phyloP scores from a whole-genome alignment of 305 asterid species.

The Solanum hybrid region DNA sequence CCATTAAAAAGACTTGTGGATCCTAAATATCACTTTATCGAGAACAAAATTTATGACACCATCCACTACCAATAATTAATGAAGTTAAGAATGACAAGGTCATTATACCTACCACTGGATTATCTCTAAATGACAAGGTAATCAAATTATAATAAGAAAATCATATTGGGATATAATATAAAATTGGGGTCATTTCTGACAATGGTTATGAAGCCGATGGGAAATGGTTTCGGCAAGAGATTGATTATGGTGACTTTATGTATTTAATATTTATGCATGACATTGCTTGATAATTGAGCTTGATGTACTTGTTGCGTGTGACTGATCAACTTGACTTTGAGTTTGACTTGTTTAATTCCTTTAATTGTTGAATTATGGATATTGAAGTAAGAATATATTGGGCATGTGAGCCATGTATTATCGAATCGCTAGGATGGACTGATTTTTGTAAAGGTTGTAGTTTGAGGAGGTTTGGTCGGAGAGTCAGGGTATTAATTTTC shows the following conservation, averaged over 20 bases:
- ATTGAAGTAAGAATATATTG: not conserved
- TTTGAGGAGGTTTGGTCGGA: not conserved
- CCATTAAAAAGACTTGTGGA: not conserved
- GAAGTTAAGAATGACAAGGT: not conserved
- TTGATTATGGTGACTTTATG: not conserved
- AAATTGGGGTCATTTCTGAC: not conserved
- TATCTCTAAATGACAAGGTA: not conserved
- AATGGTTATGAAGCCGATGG: not conserved
- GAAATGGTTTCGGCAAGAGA: not conserved
- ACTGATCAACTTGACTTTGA: not conserved
- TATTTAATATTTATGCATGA: not conserved
- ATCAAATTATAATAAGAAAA: not conserved
- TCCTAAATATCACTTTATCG: not conserved
- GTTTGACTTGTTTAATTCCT: not conserved
- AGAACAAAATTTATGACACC: not conserved
- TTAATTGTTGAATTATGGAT: not conserved
- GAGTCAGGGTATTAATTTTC: not conserved
- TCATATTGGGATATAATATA: not conserved
- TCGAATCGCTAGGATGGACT: not conserved
- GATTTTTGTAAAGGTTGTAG: not conserved
- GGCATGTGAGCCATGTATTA: not conserved
- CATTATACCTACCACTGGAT: not conserved
- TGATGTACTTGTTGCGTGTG: not conserved
- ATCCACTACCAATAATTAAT: not conserved
- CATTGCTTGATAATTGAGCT: not conserved